Evolutionary conservation across 2,329 filamentous ascomycete species (phyloP).

Genomic region (Hymenoscyphus occultus): DNA sequence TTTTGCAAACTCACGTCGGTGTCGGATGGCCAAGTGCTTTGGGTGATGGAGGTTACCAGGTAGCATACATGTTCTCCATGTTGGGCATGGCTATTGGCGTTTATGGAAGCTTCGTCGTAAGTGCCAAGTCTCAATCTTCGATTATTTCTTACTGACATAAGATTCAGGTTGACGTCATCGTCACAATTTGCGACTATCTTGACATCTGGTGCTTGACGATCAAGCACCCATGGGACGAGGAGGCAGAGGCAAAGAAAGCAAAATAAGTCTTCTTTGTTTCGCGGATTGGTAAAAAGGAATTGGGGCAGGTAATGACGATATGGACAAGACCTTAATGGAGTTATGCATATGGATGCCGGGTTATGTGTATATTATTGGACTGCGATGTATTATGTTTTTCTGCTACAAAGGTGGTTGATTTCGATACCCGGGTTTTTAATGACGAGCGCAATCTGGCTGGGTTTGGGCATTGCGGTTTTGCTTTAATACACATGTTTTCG

Average conservation of each 20-base stretch:
- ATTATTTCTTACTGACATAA: neutral
- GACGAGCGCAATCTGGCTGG: neutral
- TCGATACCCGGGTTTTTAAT: neutral
- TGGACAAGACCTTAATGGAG: neutral
- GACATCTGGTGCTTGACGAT: constrained; percentile 99
- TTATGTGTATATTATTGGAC: neutral
- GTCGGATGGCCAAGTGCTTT: constrained; percentile 74
- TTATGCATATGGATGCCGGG: neutral
- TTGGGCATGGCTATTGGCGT: constrained; percentile 81
- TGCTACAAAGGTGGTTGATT: neutral
- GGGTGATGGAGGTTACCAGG: constrained; percentile 77
- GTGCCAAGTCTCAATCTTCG: constrained; percentile 22
- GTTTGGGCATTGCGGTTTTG: neutral
- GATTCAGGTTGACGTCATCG: constrained; percentile 76
- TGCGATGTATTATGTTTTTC: neutral
- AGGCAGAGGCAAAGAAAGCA: constrained; percentile 36
- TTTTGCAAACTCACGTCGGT: constrained; percentile 53
- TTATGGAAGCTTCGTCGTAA: constrained; percentile 91
- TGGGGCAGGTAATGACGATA: neutral
- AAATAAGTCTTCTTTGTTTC: constrained; percentile 2
- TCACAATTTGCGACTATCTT: constrained; percentile 95
- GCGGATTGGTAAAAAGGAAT: neutral
- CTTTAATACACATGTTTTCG: neutral
- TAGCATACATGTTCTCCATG: constrained; percentile 86
- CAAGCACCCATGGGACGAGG: constrained; percentile 66